Evolutionary conservation across 495 filamentous ascomycete species (phyloP).

Genomic region (Lasiosphaeria ovina): DNA sequence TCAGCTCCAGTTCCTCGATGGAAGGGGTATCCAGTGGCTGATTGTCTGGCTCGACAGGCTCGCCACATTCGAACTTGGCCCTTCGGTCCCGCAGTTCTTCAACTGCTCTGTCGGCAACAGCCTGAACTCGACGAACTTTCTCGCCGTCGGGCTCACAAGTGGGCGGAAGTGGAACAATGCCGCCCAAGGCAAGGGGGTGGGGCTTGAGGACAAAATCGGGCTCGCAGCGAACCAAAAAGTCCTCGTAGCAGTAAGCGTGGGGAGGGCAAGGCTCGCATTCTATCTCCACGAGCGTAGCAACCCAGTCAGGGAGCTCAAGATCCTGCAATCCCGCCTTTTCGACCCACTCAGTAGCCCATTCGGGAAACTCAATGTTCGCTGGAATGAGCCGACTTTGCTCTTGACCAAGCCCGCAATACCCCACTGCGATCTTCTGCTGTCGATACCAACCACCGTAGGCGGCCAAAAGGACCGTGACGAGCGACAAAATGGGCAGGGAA

Average conservation of each 20-base stretch:
- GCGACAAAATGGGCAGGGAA: slow-evolving; percentile 59
- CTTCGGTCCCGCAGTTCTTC: slow-evolving; percentile 82
- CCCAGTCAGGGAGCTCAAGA: slow-evolving; percentile 60
- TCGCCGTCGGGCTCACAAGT: slow-evolving; percentile 95
- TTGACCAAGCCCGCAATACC: slow-evolving; percentile 87
- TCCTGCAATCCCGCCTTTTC: slow-evolving; percentile 42
- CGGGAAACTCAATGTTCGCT: slow-evolving; percentile 41
- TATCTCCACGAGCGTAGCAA: slow-evolving; percentile 64
- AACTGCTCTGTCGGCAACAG: slow-evolving; percentile 82
- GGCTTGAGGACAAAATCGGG: slow-evolving; percentile 79
- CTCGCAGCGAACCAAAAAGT: slow-evolving; percentile 76
- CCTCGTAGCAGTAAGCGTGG: slow-evolving; percentile 83
- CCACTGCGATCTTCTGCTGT: slow-evolving; percentile 89
- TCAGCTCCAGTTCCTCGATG: slow-evolving; percentile 73
- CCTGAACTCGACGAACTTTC: slow-evolving; percentile 80
- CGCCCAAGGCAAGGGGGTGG: slow-evolving; percentile 79
- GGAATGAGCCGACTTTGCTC: slow-evolving; percentile 49
- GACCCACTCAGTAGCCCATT: slow-evolving; percentile 40
- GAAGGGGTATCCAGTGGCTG: slow-evolving; percentile 57
- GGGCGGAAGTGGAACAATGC: slow-evolving; percentile 79
- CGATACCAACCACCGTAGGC: slow-evolving; percentile 82
- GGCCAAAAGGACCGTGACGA: slow-evolving; percentile 62
- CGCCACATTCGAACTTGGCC: slow-evolving; percentile 88
- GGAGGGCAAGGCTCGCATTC: slow-evolving; percentile 87
- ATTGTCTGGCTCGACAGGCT: slow-evolving; percentile 62